Percentiles rank a stretch among this genome's conserved stretches.
phyloP scores from a whole-genome alignment of 2,329 filamentous ascomycete genomes.

The Aureobasidium musti region DNA sequence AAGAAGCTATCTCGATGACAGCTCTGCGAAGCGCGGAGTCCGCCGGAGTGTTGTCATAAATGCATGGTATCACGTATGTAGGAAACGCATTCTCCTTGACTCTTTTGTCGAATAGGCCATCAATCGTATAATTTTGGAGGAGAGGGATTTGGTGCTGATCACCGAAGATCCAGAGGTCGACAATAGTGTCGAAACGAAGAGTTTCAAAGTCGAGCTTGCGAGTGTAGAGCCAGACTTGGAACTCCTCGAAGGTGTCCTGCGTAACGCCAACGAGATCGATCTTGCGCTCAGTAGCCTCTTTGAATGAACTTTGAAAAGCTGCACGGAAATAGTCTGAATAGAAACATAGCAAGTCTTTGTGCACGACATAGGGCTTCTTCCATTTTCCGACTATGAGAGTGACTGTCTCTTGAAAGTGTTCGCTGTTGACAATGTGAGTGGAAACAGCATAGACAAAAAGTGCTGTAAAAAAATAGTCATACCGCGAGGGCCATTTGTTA shows the following conservation, averaged over 20 bases:
- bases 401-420: neutral
- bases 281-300: neutral
- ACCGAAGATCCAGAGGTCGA: neutral
- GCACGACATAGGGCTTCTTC: neutral
- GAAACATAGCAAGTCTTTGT: neutral
- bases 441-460: neutral
- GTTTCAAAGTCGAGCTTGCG: too few relatives aligned
- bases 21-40: neutral
- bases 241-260: slow-evolving; percentile 27
- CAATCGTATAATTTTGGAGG: neutral
- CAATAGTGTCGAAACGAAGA: too few relatives aligned
- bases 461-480: neutral
- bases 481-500: neutral
- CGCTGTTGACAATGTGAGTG: neutral
- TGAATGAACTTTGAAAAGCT: neutral
- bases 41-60: neutral
- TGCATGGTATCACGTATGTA: rapidly evolving
- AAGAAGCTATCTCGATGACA: neutral
- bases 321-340: slow-evolving; percentile 1
- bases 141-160: neutral
- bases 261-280: slow-evolving; percentile 20
- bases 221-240: slow-evolving; percentile 33
- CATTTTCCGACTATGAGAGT: neutral
- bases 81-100: neutral
- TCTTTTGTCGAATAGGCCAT: neutral